Evolutionary conservation across 441 rosid species (phyloP).

Genomic region (Melastoma candidum): DNA sequence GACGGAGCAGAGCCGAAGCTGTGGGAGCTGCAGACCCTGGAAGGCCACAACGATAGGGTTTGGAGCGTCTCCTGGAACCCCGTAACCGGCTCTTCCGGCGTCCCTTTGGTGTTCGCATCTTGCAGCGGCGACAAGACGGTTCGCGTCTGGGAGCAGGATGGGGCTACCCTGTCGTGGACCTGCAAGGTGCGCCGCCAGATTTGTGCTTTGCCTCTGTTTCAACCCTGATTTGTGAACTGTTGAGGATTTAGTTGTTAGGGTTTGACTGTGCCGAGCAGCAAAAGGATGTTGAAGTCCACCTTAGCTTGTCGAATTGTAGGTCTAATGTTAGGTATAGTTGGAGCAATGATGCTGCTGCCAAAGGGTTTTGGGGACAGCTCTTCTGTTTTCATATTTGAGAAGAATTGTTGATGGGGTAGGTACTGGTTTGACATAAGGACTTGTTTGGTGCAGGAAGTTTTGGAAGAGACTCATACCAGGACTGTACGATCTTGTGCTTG

Average conservation of each 20-base stretch:
- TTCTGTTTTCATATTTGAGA: background rate
- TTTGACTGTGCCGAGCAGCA: too few species aligned
- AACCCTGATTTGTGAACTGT: too few species aligned
- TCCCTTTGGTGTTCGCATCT: conserved; percentile 54
- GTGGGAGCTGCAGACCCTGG: conserved; percentile 60
- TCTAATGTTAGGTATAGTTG: too few species aligned
- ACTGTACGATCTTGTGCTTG: conserved; percentile 90
- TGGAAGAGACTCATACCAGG: conserved; percentile 84
- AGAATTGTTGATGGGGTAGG: conserved; percentile 2
- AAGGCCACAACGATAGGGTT: conserved; percentile 86
- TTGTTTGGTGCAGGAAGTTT: conserved; percentile 53
- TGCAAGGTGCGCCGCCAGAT: conserved; percentile 51
- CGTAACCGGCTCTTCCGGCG: conserved; percentile 27
- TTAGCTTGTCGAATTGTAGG: too few species aligned
- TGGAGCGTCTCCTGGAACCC: conserved; percentile 95
- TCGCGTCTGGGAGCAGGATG: conserved; percentile 75
- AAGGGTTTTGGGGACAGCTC: too few species aligned
- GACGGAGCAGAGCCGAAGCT: conserved; percentile 33
- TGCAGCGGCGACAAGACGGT: conserved; percentile 95
- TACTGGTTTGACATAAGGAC: conserved; percentile 7
- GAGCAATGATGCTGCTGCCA: too few species aligned
- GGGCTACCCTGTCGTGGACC: conserved; percentile 51
- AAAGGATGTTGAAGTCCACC: too few species aligned
- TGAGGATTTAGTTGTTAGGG: too few species aligned
- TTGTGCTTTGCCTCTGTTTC: conserved; percentile 1